Percentiles rank a stretch among this genome's conserved stretches.
Conservation (phyloP, 2,329 filamentous ascomycete species). For the Trematosphaeria pertusa region DNA sequence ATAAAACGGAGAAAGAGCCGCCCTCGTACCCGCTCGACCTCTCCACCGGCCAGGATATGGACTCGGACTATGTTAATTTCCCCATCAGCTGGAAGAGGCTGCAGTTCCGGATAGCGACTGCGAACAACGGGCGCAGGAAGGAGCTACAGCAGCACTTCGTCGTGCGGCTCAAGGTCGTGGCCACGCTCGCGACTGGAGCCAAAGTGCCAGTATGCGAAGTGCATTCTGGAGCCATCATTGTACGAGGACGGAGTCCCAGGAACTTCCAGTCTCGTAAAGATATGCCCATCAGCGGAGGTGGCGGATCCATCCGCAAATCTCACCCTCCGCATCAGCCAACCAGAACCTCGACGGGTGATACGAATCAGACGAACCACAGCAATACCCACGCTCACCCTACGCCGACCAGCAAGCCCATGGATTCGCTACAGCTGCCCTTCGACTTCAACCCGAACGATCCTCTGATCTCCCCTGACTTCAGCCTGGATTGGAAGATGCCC, state of each 20-base stretch:
- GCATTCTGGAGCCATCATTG: conserved; percentile 88
- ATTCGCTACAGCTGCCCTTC: conserved; percentile 50
- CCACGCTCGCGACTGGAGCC: conserved; percentile 80
- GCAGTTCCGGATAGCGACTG: conserved; percentile 93
- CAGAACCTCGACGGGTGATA: conserved; percentile 46
- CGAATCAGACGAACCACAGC: conserved; percentile 36
- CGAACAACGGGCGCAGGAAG: conserved; percentile 93
- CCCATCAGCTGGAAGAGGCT: conserved; percentile 93
- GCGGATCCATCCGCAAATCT: conserved; percentile 75
- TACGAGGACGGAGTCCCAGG: conserved; percentile 87
- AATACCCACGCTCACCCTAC: conserved; percentile 31
- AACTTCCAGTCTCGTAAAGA: conserved; percentile 97
- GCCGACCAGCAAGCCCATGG: conserved; percentile 38
- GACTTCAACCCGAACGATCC: conserved; percentile 51
- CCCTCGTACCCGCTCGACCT: conserved; percentile 77
- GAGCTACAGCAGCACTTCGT: conserved; percentile 97
- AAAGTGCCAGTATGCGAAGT: conserved; percentile 85
- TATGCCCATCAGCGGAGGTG: conserved; percentile 82
- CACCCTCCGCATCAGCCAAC: conserved; percentile 44
- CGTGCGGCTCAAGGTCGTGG: conserved; percentile 83
- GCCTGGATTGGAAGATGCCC: conserved; percentile 54
- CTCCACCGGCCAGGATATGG: conserved; percentile 70
- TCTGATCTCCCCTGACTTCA: conserved; percentile 49
- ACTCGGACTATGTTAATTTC: conserved; percentile 86
- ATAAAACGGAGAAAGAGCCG: conserved; percentile 83